Evolutionary conservation across 2,329 filamentous ascomycete genomes (phyloP).

Genomic region (Fonsecaea multimorphosa): DNA sequence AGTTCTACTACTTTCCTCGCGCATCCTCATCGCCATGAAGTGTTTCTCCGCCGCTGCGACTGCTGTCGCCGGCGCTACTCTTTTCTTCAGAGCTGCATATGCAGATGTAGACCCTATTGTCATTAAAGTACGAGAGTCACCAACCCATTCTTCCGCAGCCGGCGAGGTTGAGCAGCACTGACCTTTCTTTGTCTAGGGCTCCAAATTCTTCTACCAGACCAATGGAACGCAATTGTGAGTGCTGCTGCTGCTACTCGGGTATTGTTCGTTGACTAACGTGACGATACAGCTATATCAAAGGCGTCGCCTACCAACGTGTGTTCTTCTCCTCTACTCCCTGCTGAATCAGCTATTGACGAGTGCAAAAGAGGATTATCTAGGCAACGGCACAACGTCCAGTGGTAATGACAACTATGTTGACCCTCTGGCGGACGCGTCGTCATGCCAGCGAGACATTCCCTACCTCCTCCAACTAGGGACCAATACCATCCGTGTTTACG

Average conservation of each 20-base stretch:
- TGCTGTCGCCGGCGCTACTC: constrained; percentile 37
- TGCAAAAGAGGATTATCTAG: constrained; percentile 63
- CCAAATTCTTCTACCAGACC: constrained; percentile 89
- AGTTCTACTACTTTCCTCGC: constrained; percentile 19
- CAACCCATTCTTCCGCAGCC: neutral
- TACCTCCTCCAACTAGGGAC: constrained; percentile 78
- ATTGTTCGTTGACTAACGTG: constrained; percentile 18
- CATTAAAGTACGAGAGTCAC: constrained; percentile 63
- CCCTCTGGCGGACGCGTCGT: constrained; percentile 73
- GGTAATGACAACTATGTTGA: constrained; percentile 71
- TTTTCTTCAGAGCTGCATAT: constrained; percentile 36
- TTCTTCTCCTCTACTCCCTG: constrained; percentile 25
- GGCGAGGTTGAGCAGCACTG: neutral
- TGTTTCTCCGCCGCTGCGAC: constrained; percentile 33
- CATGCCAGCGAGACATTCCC: constrained; percentile 85
- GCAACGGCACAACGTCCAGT: constrained; percentile 51
- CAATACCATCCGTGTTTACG: constrained; percentile 95
- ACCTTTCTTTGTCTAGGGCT: constrained; percentile 59
- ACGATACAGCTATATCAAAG: constrained; percentile 75
- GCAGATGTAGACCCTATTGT: constrained; percentile 61
- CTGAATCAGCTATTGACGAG: constrained; percentile 10
- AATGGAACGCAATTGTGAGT: constrained; percentile 74
- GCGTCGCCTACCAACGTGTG: constrained; percentile 84
- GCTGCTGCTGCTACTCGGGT: constrained; percentile 28
- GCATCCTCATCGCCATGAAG: constrained; percentile 39